phyloP scores from a whole-genome alignment of 192 early-diverging fungal species.

The Chytriomyces hyalinus region DNA sequence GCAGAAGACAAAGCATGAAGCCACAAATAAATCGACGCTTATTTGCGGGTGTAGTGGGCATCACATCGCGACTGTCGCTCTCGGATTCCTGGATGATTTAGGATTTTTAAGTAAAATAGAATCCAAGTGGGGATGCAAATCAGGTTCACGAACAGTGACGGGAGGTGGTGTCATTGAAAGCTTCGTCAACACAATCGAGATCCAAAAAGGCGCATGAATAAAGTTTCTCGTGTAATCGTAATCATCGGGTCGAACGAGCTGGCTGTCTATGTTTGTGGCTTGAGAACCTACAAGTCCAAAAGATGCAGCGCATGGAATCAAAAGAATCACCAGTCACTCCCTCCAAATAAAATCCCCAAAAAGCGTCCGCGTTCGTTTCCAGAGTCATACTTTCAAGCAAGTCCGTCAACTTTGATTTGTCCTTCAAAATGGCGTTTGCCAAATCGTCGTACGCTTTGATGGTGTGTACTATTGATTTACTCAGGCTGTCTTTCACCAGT shows the following conservation, averaged over 20 bases:
- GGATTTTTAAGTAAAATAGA: background rate
- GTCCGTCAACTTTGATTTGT: conserved; percentile 46
- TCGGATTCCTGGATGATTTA: conserved; percentile 26
- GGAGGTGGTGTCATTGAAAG: conserved; percentile 56
- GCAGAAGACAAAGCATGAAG: conserved; percentile 59
- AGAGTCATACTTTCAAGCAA: conserved; percentile 49
- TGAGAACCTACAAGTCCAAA: background rate
- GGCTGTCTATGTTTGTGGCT: conserved; percentile 43
- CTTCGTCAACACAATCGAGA: conserved; percentile 56
- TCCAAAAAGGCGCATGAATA: conserved; percentile 61
- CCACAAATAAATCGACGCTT: conserved; percentile 61
- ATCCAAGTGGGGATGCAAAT: conserved; percentile 12
- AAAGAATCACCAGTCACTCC: conserved; percentile 37
- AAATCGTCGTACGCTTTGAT: conserved; percentile 59
- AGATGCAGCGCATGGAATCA: background rate
- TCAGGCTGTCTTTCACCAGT: conserved; percentile 42
- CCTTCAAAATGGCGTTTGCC: conserved; percentile 46
- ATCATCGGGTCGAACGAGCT: conserved; percentile 61
- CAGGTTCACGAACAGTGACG: conserved; percentile 23
- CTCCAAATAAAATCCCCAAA: conserved; percentile 59
- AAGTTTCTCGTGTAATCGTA: conserved; percentile 60
- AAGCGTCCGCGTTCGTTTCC: conserved; percentile 51
- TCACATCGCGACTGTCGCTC: conserved; percentile 48
- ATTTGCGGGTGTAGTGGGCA: conserved; percentile 58
- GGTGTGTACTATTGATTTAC: conserved; percentile 20